A percentile compares a stretch with the other conserved stretches of the same genome.
phyloP scores from a whole-genome alignment of 805 yeast genomes.

The Pichia phayaonensis region DNA sequence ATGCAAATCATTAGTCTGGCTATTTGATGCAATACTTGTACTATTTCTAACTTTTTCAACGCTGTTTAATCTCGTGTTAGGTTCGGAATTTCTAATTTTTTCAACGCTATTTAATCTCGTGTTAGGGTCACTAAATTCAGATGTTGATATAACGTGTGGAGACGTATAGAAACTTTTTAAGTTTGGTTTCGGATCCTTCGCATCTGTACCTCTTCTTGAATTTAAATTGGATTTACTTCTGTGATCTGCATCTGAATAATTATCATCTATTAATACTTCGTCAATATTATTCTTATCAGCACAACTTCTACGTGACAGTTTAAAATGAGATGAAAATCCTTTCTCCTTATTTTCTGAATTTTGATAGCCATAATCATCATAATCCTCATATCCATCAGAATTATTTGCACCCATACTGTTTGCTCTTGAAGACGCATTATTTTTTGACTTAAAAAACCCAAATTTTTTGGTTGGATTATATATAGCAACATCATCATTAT shows the following conservation, averaged over 20 bases:
- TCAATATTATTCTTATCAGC: conserved; percentile 2
- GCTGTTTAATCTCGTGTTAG: background rate
- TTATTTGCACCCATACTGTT: background rate
- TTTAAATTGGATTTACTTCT: background rate
- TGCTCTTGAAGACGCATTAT: background rate
- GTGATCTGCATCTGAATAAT: background rate
- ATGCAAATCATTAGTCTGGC: background rate
- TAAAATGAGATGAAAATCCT: background rate
- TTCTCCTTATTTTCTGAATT: background rate
- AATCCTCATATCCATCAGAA: background rate
- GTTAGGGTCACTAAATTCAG: conserved; percentile 1
- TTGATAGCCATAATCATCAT: background rate
- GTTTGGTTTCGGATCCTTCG: background rate
- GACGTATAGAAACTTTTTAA: background rate
- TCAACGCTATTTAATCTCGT: conserved; percentile 1
- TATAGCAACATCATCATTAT: background rate
- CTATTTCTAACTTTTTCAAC: background rate
- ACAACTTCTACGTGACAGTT: background rate
- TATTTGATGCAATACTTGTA: background rate
- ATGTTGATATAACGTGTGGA: conserved; percentile 3
- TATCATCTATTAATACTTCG: conserved; percentile 2
- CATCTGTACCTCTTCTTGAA: background rate
- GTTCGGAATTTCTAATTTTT: background rate
- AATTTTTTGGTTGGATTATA: conserved; percentile 1
- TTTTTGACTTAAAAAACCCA: background rate